These are phyloP conservation scores for Cyclotella atomus DNA, from an alignment of 108 stramenopile species.

Conservation along the genomic window DNA sequence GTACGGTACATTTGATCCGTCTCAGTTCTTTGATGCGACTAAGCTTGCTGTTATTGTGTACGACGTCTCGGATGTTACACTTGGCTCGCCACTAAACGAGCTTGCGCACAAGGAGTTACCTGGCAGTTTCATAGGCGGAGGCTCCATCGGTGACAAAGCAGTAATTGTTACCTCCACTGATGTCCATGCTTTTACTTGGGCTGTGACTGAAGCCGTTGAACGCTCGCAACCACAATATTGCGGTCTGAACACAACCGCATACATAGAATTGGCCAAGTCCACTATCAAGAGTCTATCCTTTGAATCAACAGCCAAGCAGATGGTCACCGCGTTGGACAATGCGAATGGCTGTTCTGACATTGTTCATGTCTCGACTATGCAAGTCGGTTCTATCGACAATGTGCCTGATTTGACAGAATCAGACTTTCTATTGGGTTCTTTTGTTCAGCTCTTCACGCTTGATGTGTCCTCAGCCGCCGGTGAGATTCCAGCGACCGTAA, in stretches of 20 bases:
- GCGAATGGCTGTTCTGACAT: conserved; percentile 22
- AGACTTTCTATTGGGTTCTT: conserved; percentile 1
- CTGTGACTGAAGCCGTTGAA: conserved; percentile 4
- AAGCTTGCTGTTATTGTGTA: conserved; percentile 10
- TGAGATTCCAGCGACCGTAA: conserved; percentile 1
- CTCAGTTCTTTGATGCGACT: conserved; percentile 7
- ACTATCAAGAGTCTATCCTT: conserved; percentile 11
- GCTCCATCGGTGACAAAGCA: conserved; percentile 18
- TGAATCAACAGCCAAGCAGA: conserved; percentile 20
- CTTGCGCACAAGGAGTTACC: conserved; percentile 25
- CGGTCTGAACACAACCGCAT: conserved; percentile 23
- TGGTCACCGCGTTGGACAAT: conserved; percentile 22
- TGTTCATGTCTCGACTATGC: conserved; percentile 20
- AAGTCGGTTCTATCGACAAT: background rate
- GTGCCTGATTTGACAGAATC: conserved; percentile 9
- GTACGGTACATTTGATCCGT: background rate
- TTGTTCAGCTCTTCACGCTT: conserved; percentile 22
- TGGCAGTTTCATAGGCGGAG: conserved; percentile 14
- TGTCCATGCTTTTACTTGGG: conserved; percentile 27
- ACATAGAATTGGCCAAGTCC: conserved; percentile 17
- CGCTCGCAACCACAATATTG: conserved; percentile 28
- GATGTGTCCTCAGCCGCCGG: conserved; percentile 18
- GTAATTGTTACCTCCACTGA: conserved; percentile 13
- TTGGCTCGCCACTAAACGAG: conserved; percentile 22
- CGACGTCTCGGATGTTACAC: conserved; percentile 20